Conservation (phyloP, 2,329 filamentous ascomycete species). For the Arthrobotrys pseudoclavata region DNA sequence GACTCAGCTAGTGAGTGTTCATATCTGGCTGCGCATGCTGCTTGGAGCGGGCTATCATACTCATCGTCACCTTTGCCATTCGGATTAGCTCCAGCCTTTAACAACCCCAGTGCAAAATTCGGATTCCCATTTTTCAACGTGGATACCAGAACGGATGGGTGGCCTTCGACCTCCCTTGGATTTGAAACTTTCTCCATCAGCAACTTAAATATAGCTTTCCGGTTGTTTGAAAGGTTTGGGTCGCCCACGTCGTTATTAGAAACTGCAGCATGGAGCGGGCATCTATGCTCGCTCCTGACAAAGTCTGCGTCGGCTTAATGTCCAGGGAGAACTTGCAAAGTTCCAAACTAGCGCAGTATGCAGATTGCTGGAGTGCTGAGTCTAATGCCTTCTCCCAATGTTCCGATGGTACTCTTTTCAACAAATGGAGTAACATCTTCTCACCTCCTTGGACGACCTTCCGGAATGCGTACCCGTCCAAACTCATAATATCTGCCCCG, state of each 20-base stretch:
- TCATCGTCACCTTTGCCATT: slow-evolving; percentile 29
- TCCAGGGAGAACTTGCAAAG: slow-evolving; percentile 20
- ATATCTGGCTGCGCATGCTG: slow-evolving; percentile 14
- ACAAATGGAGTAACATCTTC: slow-evolving; percentile 13
- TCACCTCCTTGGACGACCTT: slow-evolving; percentile 26
- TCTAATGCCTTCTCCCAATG: slow-evolving; percentile 20
- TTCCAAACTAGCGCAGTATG: slow-evolving; percentile 7
- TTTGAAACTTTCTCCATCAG: slow-evolving; percentile 20
- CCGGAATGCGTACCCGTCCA: slow-evolving; percentile 7
- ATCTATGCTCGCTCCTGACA: slow-evolving; percentile 16
- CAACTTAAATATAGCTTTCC: slow-evolving; percentile 24
- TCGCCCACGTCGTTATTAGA: too few relatives aligned
- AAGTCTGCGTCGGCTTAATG: slow-evolving; percentile 21
- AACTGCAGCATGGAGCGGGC: slow-evolving; percentile 19
- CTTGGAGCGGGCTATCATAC: slow-evolving; percentile 33
- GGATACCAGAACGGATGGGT: slow-evolving; percentile 1
- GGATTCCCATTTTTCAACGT: background rate
- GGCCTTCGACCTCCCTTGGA: background rate
- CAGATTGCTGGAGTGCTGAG: slow-evolving; percentile 14
- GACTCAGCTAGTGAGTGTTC: slow-evolving; percentile 12
- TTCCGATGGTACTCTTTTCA: slow-evolving; percentile 1
- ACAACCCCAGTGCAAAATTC: slow-evolving; percentile 7
- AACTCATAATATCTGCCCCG: slow-evolving; percentile 19
- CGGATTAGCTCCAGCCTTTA: slow-evolving; percentile 40
- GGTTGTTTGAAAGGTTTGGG: background rate